A percentile compares a stretch with the other conserved stretches of the same genome.
Conservation (phyloP, 352 stramenopile species). For the Thraustochytrium sp. region DNA sequence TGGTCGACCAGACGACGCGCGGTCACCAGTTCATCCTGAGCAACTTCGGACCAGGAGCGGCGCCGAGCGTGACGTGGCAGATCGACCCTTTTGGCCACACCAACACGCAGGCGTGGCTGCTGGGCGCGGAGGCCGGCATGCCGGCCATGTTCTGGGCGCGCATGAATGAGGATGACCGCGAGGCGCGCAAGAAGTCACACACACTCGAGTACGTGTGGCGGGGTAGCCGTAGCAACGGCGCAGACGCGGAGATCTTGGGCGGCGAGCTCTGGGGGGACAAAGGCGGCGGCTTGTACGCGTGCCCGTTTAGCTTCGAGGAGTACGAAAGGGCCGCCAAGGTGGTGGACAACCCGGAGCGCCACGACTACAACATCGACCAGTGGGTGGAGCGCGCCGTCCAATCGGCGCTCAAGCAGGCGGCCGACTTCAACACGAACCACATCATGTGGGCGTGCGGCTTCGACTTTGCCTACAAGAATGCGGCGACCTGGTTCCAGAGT, state of each 20-base stretch:
- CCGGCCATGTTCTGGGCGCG: conserved; percentile 93
- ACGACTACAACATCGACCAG: conserved; percentile 42
- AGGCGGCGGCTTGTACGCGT: conserved; percentile 3
- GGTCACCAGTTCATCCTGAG: conserved; percentile 87
- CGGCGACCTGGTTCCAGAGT: conserved; percentile 82
- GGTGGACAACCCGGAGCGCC: not conserved
- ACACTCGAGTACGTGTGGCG: conserved; percentile 77
- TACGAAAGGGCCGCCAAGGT: not conserved
- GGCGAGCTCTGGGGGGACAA: conserved; percentile 54
- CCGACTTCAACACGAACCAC: conserved; percentile 54
- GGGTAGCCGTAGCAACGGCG: conserved; percentile 71
- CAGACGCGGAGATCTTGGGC: conserved; percentile 70
- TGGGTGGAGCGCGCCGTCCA: conserved; percentile 15
- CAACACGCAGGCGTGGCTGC: conserved; percentile 51
- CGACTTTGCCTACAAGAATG: conserved; percentile 88
- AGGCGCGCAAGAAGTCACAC: not conserved
- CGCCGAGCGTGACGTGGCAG: conserved; percentile 92
- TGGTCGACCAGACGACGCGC: conserved; percentile 96
- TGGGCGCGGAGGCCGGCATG: conserved; percentile 84
- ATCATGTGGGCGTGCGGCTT: conserved; percentile 84
- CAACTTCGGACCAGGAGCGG: conserved; percentile 74
- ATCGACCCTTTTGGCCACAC: conserved; percentile 81
- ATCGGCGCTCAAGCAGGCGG: not conserved
- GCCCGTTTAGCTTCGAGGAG: conserved; percentile 21
- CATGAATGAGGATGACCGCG: conserved; percentile 84